Percentiles rank a stretch among this genome's conserved stretches.
These are phyloP conservation scores for Wickerhamiella spandovensis DNA, from an alignment of 805 yeast species.

Conservation along the genomic window DNA sequence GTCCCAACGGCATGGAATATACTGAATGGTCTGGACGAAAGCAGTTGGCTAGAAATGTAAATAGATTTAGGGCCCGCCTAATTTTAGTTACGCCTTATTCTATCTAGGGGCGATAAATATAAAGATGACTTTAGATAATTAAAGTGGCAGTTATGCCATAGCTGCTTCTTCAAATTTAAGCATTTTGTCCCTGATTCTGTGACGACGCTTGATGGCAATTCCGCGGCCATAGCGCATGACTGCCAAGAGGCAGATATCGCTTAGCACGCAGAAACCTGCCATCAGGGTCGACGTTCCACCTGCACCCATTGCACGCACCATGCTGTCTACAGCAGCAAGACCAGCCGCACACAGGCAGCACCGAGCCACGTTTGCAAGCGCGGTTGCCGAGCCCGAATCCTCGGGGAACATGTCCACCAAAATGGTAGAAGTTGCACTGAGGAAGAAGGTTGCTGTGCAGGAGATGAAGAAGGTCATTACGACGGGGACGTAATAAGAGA, in stretches of 20 bases:
- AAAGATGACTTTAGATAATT: not conserved
- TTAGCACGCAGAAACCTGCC: conserved; percentile 30
- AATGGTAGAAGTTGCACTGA: conserved; percentile 49
- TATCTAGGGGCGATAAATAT: not conserved
- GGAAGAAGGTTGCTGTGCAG: conserved; percentile 41
- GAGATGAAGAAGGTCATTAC: conserved; percentile 47
- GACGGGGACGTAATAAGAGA: conserved; percentile 41
- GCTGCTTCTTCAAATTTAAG: not conserved
- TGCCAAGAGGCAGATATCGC: conserved; percentile 8
- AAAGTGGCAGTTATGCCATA: too few relatives aligned
- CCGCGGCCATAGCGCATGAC: conserved; percentile 1
- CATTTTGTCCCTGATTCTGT: not conserved
- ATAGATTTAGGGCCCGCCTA: too few relatives aligned
- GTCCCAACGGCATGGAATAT: too few relatives aligned
- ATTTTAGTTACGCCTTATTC: too few relatives aligned
- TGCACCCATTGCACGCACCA: conserved; percentile 42
- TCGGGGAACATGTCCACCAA: conserved; percentile 66
- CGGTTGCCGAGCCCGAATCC: conserved; percentile 59
- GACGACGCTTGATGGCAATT: not conserved
- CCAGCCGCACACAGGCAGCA: conserved; percentile 63
- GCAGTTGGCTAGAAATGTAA: too few relatives aligned
- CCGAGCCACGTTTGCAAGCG: conserved; percentile 57
- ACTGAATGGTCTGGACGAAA: too few relatives aligned
- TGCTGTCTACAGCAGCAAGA: conserved; percentile 49
- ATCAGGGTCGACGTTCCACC: conserved; percentile 75